Base-by-base conservation (phyloP, 164 flowering plant species). In the Akebia trifoliata region DNA sequence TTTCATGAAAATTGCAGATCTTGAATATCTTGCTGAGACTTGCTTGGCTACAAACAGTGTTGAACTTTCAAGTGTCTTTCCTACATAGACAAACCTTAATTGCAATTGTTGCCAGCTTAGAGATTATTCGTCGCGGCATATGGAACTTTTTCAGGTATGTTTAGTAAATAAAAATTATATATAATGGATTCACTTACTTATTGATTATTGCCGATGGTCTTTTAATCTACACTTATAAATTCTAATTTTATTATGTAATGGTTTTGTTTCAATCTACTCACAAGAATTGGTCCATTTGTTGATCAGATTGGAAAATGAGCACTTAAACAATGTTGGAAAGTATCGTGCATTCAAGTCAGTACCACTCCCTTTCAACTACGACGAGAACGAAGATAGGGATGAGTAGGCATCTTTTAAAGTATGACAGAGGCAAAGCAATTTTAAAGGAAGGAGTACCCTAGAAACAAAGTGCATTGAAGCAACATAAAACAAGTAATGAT, bases 91-190 rank as follows among this genome's bases (percentile, higher is more conserved):
- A 76, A 57, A 60, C 82, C 8, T 24, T 73, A 45, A 38, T 62
- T 21, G 25, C 85, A 10, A 63, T 74, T 17, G 72, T 81, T 38
- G 87, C 96, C 12, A 56, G 79, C 62, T 62, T 87, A 4, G 96
- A 87, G 71, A 81, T 87, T 55, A 61, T 85, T 58, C 84, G 91
- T 29, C 85, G 95, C 15, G 92, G 91, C 49, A 63, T 87, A 0
- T 87, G 92, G 92, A 87, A 80, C 56, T 85, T 87, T 68, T 87
- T 87, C 80, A 81, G 94, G 94, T 86, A 67, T 2, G 22, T 37
- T 31, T 1, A 55, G 8, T 39, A 9, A 17, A 24, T 47, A 17
- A 25, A 12, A 17, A 2, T 51, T 12, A 4, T 12, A n/a, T n/a
- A n/a, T n/a, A n/a, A n/a, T n/a, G n/a, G n/a, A n/a, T n/a, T n/a